A percentile compares a stretch with the other conserved stretches of the same genome.
These are phyloP conservation scores for Heterobasidion parviporum DNA, from an alignment of 1,284 basidiomycete genomes.

Conservation along the genomic window DNA sequence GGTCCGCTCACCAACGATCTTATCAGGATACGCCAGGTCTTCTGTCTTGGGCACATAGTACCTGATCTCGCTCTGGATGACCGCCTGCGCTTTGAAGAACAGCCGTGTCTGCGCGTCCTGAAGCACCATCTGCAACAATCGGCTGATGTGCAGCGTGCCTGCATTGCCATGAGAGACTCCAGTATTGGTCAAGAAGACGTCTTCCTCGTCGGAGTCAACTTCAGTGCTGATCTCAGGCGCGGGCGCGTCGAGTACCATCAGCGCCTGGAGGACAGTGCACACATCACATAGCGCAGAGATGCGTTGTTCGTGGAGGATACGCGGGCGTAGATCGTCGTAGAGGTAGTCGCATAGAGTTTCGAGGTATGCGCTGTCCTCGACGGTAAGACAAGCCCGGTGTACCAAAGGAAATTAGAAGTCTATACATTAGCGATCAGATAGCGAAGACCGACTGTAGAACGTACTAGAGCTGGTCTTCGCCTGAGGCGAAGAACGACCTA, in stretches of 20 bases:
- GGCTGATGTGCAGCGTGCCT: constrained; percentile 48
- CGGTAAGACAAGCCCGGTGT: background rate
- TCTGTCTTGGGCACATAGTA: constrained; percentile 70
- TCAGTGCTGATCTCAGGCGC: constrained; percentile 20
- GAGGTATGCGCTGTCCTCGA: constrained; percentile 60
- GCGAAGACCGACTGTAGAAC: constrained; percentile 22
- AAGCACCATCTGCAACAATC: constrained; percentile 79
- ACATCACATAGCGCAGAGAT: constrained; percentile 85
- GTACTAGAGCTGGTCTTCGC: constrained; percentile 79
- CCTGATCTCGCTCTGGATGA: constrained; percentile 81
- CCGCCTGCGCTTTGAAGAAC: constrained; percentile 89
- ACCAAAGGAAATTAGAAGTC: background rate
- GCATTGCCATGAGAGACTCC: background rate
- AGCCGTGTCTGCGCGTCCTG: constrained; percentile 91
- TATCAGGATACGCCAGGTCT: constrained; percentile 82
- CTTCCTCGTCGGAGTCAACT: constrained; percentile 29
- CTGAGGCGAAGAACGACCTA: constrained; percentile 78
- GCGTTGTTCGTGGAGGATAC: constrained; percentile 85
- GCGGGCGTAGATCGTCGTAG: constrained; percentile 88
- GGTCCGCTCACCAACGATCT: constrained; percentile 46
- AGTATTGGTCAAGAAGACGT: constrained; percentile 31
- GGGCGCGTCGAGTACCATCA: constrained; percentile 82
- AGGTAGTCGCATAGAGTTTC: constrained; percentile 88
- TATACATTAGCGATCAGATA: background rate
- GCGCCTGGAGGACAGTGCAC: constrained; percentile 86